Conservation (phyloP, 306 rosid species). For the Ormosia semicastrata region DNA sequence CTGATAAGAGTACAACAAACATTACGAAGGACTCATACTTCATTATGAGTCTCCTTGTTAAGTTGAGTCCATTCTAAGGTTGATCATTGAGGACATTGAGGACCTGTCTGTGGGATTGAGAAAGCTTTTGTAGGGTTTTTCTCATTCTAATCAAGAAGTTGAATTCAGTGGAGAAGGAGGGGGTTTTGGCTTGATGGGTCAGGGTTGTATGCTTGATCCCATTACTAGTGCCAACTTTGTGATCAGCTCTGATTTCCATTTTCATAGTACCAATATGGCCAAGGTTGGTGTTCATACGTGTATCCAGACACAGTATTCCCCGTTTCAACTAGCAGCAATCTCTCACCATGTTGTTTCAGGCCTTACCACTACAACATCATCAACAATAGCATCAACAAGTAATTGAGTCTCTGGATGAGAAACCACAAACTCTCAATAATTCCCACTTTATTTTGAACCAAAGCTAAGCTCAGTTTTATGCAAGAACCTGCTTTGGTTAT, state of each 20-base stretch:
- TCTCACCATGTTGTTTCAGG: too few relatives aligned
- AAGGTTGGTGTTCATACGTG: slow-evolving; percentile 34
- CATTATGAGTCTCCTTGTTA: too few relatives aligned
- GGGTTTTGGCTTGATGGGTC: slow-evolving; percentile 53
- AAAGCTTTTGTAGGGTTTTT: slow-evolving; percentile 75
- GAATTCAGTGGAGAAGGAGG: slow-evolving; percentile 62
- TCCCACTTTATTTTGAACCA: slow-evolving; percentile 57
- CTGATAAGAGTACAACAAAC: too few relatives aligned
- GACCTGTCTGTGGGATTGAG: slow-evolving; percentile 81
- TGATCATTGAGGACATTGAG: slow-evolving; percentile 85
- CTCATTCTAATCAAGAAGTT: too few relatives aligned
- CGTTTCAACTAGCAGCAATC: slow-evolving; percentile 37
- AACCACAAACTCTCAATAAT: slow-evolving; percentile 57
- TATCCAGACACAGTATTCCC: slow-evolving; percentile 39
- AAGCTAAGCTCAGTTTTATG: slow-evolving; percentile 54
- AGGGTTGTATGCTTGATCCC: too few relatives aligned
- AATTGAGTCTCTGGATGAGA: slow-evolving; percentile 54
- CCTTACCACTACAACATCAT: too few relatives aligned
- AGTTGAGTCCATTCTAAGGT: slow-evolving; percentile 73
- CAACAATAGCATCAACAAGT: slow-evolving; percentile 38
- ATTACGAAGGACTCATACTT: too few relatives aligned
- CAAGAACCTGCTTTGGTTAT: slow-evolving; percentile 55
- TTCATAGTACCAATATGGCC: slow-evolving; percentile 22
- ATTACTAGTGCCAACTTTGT: slow-evolving; percentile 41
- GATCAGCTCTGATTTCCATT: slow-evolving; percentile 48